A percentile compares a stretch with the other conserved stretches of the same genome.
These are phyloP conservation scores for Colletotrichum gloeosporioides DNA, from an alignment of 2,329 filamentous ascomycete species.

Conservation along the genomic window DNA sequence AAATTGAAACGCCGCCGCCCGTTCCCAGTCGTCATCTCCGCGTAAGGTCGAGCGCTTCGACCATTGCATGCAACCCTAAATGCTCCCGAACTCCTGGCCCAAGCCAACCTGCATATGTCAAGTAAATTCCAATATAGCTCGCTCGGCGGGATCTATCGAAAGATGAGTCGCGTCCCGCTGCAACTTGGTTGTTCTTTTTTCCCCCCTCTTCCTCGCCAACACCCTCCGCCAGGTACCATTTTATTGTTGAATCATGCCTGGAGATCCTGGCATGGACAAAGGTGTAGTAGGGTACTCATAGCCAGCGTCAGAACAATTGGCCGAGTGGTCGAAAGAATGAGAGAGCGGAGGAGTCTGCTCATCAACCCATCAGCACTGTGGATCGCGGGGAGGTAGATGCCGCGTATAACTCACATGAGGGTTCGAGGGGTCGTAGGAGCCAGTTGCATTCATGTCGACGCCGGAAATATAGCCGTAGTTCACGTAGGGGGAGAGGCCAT, in stretches of 20 bases:
- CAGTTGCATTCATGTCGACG: slow-evolving; percentile 66
- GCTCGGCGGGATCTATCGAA: background rate
- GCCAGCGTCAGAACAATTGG: slow-evolving; percentile 64
- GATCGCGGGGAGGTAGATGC: slow-evolving; percentile 45
- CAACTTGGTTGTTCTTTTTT: background rate
- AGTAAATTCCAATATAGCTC: background rate
- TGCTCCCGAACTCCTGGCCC: slow-evolving; percentile 8
- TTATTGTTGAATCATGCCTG: slow-evolving; percentile 51
- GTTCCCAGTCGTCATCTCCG: slow-evolving; percentile 21
- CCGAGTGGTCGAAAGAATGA: slow-evolving; percentile 74
- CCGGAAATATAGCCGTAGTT: slow-evolving; percentile 69
- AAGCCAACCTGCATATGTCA: background rate
- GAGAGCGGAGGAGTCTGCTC: slow-evolving; percentile 78
- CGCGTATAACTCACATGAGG: slow-evolving; percentile 74
- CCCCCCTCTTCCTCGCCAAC: background rate
- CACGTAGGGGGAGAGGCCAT: slow-evolving; percentile 69
- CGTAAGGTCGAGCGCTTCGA: slow-evolving; percentile 33
- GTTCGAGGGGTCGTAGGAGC: slow-evolving; percentile 70
- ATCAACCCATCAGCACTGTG: slow-evolving; percentile 54
- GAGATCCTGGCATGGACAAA: slow-evolving; percentile 75
- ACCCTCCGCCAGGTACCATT: background rate
- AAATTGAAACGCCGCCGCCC: slow-evolving; percentile 5
- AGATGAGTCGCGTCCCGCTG: background rate
- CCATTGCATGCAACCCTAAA: slow-evolving; percentile 14
- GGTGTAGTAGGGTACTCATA: slow-evolving; percentile 74